phyloP scores from a whole-genome alignment of 176 grass and related monocot species.

The Guadua angustifolia region DNA sequence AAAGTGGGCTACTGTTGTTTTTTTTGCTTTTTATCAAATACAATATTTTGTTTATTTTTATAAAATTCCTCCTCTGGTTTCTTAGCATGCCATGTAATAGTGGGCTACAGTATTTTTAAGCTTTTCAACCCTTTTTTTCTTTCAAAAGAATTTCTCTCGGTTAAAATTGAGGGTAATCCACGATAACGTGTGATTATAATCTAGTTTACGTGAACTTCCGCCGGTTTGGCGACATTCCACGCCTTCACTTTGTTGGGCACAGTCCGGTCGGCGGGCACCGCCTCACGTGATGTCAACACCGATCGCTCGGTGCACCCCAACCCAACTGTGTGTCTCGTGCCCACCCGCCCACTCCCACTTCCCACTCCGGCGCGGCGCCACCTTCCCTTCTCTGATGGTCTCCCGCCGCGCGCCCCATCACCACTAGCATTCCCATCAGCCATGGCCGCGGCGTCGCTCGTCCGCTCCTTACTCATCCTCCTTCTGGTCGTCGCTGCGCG shows the following conservation, averaged over 20 bases:
- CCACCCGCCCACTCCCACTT: slow-evolving; percentile 43
- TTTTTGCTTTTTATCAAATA: too few species aligned
- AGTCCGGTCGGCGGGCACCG: slow-evolving; percentile 1
- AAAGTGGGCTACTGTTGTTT: too few species aligned
- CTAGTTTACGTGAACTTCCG: neutral
- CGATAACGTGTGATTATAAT: too few species aligned
- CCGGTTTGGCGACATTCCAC: slow-evolving; percentile 37
- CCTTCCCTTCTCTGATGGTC: slow-evolving; percentile 28
- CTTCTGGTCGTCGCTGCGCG: slow-evolving; percentile 39
- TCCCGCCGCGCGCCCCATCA: slow-evolving; percentile 9
- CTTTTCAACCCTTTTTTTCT: too few species aligned
- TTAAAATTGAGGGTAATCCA: too few species aligned
- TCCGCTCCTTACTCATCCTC: slow-evolving; percentile 23
- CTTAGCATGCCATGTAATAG: too few species aligned
- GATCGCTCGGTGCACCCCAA: slow-evolving; percentile 24
- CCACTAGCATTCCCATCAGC: neutral
- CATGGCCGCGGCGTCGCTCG: slow-evolving; percentile 44
- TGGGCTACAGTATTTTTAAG: too few species aligned
- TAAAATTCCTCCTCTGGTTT: too few species aligned
- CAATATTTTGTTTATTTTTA: too few species aligned
- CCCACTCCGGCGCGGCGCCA: slow-evolving; percentile 21
- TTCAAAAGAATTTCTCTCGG: too few species aligned
- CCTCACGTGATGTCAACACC: neutral
- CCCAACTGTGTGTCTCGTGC: slow-evolving; percentile 5
- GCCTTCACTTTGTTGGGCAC: neutral